Evolutionary conservation across 768 basidiomycete genomes (phyloP).

Genomic region (Auricularia sp.): DNA sequence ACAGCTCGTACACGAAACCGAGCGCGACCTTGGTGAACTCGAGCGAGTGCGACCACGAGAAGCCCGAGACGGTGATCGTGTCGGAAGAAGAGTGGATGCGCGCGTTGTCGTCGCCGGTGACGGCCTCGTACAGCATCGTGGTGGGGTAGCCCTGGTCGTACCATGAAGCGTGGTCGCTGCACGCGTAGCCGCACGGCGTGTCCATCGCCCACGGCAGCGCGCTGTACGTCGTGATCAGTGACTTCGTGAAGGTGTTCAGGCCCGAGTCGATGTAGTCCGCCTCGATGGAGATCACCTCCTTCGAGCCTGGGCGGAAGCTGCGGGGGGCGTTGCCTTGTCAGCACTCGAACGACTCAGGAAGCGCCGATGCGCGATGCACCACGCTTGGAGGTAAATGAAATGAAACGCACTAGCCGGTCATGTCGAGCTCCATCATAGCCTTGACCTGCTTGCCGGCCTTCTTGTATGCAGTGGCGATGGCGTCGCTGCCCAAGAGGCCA

Average conservation of each 20-base stretch:
- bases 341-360: no score
- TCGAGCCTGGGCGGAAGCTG: conserved; percentile 36
- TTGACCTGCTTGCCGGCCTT: conserved; percentile 21
- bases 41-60: conserved; percentile 37
- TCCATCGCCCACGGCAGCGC: conserved; percentile 18
- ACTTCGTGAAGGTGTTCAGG: conserved; percentile 23
- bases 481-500: conserved; percentile 22
- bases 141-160: conserved; percentile 15
- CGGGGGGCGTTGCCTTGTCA: neutral
- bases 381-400: neutral
- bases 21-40: conserved; percentile 53
- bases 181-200: conserved; percentile 24
- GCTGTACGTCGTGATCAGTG: conserved; percentile 20
- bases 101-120: conserved; percentile 34
- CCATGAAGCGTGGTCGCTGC: conserved; percentile 22
- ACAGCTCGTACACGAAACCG: conserved; percentile 46
- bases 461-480: conserved; percentile 25
- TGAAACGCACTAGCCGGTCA: conserved; percentile 14
- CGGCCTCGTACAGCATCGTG: conserved; percentile 28
- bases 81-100: conserved; percentile 27
- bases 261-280: conserved; percentile 4
- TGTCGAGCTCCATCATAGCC: conserved; percentile 18
- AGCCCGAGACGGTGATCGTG: conserved; percentile 24
- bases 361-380: no score
- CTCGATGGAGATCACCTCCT: conserved; percentile 3